Evolutionary conservation across 2,329 filamentous ascomycete genomes (phyloP).

Genomic region (Aureobasidium sp.): DNA sequence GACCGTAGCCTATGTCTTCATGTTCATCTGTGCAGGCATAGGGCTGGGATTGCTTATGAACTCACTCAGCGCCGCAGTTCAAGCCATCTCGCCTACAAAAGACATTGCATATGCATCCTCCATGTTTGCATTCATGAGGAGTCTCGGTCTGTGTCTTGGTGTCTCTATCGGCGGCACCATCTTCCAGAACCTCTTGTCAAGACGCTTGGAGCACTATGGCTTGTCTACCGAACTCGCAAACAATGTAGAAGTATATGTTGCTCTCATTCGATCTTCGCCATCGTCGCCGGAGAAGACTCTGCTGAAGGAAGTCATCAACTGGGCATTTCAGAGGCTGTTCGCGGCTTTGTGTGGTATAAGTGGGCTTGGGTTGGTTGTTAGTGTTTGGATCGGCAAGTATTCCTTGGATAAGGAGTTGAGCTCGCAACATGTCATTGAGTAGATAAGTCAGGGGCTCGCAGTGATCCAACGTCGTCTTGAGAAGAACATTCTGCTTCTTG

Average conservation of each 20-base stretch:
- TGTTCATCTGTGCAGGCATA: conserved; percentile 36
- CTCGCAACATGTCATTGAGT: background rate
- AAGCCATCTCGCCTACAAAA: conserved; percentile 33
- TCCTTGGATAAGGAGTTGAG: conserved; percentile 13
- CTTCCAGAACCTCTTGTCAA: conserved; percentile 31
- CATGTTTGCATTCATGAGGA: conserved; percentile 42
- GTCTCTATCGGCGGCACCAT: conserved; percentile 39
- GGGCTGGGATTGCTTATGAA: conserved; percentile 40
- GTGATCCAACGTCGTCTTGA: too few species aligned
- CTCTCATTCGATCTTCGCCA: conserved; percentile 19
- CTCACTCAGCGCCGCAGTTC: conserved; percentile 38
- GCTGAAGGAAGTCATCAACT: conserved; percentile 18
- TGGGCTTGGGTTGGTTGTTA: conserved; percentile 21
- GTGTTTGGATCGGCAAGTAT: conserved; percentile 14
- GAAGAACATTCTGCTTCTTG: too few species aligned
- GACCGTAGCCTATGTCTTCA: conserved; percentile 36
- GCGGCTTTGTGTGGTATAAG: conserved; percentile 23
- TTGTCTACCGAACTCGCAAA: conserved; percentile 19
- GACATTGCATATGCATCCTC: conserved; percentile 35
- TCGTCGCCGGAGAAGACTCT: background rate
- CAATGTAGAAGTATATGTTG: conserved; percentile 22
- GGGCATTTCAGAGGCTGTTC: conserved; percentile 22
- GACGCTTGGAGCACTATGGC: conserved; percentile 13
- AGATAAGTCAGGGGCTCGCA: background rate
- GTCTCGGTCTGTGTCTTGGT: conserved; percentile 44